These are phyloP conservation scores for Ottelia alismoides DNA, from an alignment of 106 monocot species.

Conservation along the genomic window DNA sequence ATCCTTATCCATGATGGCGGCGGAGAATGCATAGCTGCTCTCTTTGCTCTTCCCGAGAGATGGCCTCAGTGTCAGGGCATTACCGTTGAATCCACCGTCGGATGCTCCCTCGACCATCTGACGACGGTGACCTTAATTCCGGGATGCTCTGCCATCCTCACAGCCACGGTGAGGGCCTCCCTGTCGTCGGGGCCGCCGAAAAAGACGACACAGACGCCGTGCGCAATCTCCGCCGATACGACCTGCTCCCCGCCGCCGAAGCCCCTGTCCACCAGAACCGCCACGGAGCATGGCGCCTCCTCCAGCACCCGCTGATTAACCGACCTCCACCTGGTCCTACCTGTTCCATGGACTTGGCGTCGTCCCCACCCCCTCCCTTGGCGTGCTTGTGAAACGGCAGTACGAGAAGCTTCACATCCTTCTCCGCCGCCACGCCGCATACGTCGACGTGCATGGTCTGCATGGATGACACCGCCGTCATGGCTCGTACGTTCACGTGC, in stretches of 20 bases:
- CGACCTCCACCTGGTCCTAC: conserved; percentile 34
- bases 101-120: conserved; percentile 21
- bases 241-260: conserved; percentile 48
- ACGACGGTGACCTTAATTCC: conserved; percentile 33
- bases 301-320: conserved; percentile 47
- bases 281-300: conserved; percentile 69
- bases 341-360: conserved; percentile 25
- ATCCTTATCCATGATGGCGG: conserved; percentile 39
- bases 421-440: conserved; percentile 24
- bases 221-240: conserved; percentile 28
- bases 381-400: conserved; percentile 42
- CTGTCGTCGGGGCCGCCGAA: conserved; percentile 83
- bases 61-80: conserved; percentile 18
- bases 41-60: conserved; percentile 40
- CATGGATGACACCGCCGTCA: conserved; percentile 58
- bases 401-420: conserved; percentile 16
- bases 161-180: conserved; percentile 48
- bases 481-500: conserved; percentile 23
- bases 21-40: conserved; percentile 53
- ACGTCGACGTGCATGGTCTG: conserved; percentile 34
- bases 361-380: conserved; percentile 5
- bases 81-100: background rate
- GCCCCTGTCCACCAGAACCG: conserved; percentile 47
- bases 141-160: conserved; percentile 69
- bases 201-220: conserved; percentile 56